Conservation (phyloP, 1,284 basidiomycete species). For the Phlebopus sp. region DNA sequence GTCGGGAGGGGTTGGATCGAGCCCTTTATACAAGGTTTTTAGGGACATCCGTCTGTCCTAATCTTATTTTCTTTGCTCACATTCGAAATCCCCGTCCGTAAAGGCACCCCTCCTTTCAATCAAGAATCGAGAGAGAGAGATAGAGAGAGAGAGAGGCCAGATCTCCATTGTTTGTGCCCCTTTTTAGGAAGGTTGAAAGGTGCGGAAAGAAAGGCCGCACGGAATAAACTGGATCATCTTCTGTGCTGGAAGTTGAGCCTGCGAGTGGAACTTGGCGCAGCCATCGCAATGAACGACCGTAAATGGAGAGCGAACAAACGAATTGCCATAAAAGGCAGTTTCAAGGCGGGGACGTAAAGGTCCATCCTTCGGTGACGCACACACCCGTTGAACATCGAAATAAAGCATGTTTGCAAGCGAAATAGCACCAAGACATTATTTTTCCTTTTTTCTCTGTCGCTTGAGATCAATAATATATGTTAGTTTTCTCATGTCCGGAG, state of each 20-base stretch:
- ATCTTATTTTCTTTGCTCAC: constrained; percentile 27
- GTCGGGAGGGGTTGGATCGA: constrained; percentile 8
- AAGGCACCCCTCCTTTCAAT: constrained; percentile 10
- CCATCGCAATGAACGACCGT: constrained; percentile 30
- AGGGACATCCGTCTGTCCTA: constrained; percentile 14
- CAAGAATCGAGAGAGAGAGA: constrained; percentile 17
- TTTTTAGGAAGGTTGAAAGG: constrained; percentile 31
- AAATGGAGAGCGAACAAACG: constrained; percentile 47
- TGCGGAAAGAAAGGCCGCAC: constrained; percentile 27
- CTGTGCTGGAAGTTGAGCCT: constrained; percentile 31
- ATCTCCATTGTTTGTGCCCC: constrained; percentile 32
- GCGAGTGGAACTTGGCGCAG: constrained; percentile 24
- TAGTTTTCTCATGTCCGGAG: constrained; percentile 21
- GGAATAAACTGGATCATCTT: constrained; percentile 27
- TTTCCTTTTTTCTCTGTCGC: constrained; percentile 17
- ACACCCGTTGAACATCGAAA: constrained; percentile 20
- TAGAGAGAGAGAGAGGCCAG: no score
- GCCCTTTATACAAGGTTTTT: constrained; percentile 35
- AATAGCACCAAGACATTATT: constrained; percentile 19
- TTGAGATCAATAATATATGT: constrained; percentile 9
- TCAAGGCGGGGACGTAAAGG: constrained; percentile 45
- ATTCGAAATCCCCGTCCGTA: constrained; percentile 25
- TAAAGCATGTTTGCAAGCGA: constrained; percentile 27
- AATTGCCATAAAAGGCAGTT: constrained; percentile 52
- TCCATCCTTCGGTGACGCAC: constrained; percentile 32